Conservation (phyloP, 176 grass and related monocot species). For the Avena atlantica region DNA sequence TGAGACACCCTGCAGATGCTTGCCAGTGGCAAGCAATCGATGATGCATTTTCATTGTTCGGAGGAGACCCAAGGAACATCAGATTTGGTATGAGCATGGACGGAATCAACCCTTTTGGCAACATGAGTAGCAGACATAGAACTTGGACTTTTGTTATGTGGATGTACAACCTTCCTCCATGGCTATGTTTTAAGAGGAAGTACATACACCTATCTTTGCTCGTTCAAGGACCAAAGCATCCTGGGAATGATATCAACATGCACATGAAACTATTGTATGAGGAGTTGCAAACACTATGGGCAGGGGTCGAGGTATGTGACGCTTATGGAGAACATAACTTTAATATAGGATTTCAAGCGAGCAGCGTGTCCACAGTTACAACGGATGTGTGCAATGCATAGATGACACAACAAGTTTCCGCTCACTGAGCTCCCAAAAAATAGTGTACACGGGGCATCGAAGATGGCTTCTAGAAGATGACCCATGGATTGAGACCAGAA, state of each 20-base stretch:
- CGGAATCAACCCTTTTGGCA: neutral
- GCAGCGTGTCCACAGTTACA: neutral
- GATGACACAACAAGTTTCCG: neutral
- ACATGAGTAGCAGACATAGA: neutral
- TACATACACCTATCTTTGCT: constrained; percentile 1
- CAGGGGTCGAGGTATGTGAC: neutral
- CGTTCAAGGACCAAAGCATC: neutral
- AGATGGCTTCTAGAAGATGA: neutral
- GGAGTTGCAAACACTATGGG: neutral
- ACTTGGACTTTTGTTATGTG: neutral
- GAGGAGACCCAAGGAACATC: neutral
- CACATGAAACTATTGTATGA: neutral
- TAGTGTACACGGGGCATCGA: neutral
- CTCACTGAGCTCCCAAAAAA: neutral
- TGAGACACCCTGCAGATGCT: constrained; percentile 1
- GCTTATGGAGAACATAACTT: no score
- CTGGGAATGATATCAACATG: neutral
- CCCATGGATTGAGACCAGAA: neutral
- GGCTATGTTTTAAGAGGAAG: no score
- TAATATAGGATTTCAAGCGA: neutral
- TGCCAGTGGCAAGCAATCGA: neutral
- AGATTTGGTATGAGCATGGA: constrained; percentile 1
- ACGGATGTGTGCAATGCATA: neutral
- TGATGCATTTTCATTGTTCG: neutral
- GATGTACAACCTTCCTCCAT: neutral